A percentile compares a stretch with the other conserved stretches of the same genome.
phyloP scores from a whole-genome alignment of 805 yeast species.

The Nematodospora valgi region DNA sequence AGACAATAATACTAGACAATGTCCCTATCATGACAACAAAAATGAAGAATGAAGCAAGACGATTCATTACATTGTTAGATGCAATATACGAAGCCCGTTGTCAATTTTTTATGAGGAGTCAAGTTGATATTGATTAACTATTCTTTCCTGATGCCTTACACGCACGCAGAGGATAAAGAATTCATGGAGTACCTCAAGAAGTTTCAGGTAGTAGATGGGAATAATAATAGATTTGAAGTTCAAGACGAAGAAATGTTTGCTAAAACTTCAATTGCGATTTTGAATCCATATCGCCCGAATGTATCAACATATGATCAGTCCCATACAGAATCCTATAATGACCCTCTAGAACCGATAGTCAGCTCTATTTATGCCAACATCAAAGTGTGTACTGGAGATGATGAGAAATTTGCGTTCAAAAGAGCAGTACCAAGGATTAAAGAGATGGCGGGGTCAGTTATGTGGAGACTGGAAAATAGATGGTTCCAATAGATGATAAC shows the following conservation, averaged over 20 bases:
- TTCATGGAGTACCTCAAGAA: conserved; percentile 11
- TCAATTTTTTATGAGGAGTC: conserved; percentile 51
- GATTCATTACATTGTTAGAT: conserved; percentile 92
- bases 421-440: conserved; percentile 73
- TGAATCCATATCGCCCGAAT: conserved; percentile 68
- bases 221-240: conserved; percentile 37
- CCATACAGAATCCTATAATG: conserved; percentile 20
- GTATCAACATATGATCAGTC: conserved; percentile 58
- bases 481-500: conserved; percentile 54
- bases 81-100: conserved; percentile 87
- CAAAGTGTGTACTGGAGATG: conserved; percentile 76
- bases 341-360: conserved; percentile 1
- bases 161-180: conserved; percentile 10
- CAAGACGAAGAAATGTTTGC: conserved; percentile 72
- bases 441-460: conserved; percentile 52
- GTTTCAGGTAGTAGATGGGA: conserved; percentile 19
- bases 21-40: conserved; percentile 80
- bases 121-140: conserved; percentile 46
- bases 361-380: conserved; percentile 40
- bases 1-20: conserved; percentile 54
- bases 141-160: conserved; percentile 55
- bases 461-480: conserved; percentile 45
- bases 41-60: conserved; percentile 77
- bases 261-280: conserved; percentile 55
- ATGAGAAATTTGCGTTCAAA: conserved; percentile 95